These are phyloP conservation scores for Ascocoryne sarcoides DNA, from an alignment of 2,329 filamentous ascomycete genomes.

Conservation along the genomic window DNA sequence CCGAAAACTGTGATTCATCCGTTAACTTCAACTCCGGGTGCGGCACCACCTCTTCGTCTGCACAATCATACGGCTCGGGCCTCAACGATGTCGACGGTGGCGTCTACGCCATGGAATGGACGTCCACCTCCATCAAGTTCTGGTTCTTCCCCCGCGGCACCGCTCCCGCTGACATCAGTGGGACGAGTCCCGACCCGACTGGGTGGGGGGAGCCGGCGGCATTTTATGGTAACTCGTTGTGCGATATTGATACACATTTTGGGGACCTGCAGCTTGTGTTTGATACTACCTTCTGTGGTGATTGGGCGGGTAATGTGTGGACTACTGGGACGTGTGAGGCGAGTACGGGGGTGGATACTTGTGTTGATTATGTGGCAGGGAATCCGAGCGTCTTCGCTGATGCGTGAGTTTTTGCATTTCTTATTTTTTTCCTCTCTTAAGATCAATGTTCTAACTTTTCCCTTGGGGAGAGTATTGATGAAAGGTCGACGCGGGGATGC, in stretches of 20 bases:
- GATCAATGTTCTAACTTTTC: constrained; percentile 4
- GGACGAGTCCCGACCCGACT: constrained; percentile 51
- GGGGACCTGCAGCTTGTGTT: constrained; percentile 64
- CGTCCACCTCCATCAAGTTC: neutral
- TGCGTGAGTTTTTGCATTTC: constrained; percentile 39
- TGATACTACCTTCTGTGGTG: constrained; percentile 76
- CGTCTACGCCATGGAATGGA: neutral
- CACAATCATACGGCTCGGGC: neutral
- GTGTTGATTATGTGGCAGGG: constrained; percentile 60
- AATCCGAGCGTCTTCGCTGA: constrained; percentile 62
- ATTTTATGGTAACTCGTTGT: constrained; percentile 47
- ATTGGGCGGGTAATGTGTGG: constrained; percentile 60
- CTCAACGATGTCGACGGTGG: constrained; percentile 14
- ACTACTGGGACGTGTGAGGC: constrained; percentile 39
- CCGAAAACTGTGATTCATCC: constrained; percentile 10
- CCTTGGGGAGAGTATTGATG: too few species aligned
- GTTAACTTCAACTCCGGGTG: constrained; percentile 31
- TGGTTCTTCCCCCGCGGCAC: constrained; percentile 36
- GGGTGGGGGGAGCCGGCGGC: constrained; percentile 61
- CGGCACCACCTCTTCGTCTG: constrained; percentile 35
- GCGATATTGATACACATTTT: constrained; percentile 64
- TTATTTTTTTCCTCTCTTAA: constrained; percentile 56
- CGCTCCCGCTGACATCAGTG: constrained; percentile 60
- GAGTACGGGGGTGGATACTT: constrained; percentile 42
- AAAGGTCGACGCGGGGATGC: too few species aligned